Base-by-base conservation (phyloP, 371 early-diverging fungal species). In the Lichtheimia hyalospora region DNA sequence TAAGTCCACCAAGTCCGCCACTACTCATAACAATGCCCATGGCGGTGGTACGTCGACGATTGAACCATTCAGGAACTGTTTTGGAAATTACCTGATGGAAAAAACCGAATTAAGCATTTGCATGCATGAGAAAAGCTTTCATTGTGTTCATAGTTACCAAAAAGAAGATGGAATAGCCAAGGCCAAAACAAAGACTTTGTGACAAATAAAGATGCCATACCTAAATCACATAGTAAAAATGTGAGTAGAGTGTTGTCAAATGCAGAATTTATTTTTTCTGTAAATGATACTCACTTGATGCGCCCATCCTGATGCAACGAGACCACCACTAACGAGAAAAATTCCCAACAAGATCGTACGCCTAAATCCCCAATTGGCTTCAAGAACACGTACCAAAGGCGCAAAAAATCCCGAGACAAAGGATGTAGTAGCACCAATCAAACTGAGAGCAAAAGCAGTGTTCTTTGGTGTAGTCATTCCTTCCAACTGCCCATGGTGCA, bases 51-150 rank as follows among this genome's bases (percentile, higher is more conserved):
- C 89, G 79, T 24, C 68, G 59, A 18, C 71, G 73, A 21, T 51
- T 58, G 63, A 91, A 92, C 89, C 89, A 92, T 59, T 90, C 89
- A 0, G 87, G 59, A 0, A 86, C 82, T 1, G 34, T 34, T 34
- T 34, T 34, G 10, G 34, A 34, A 34, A 34, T 34, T 10, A 34
- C 34, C 34, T 34, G 10, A 71, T 41, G 46, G 82, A 62, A 40
- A 49, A 55, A 2, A 57, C 57, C 66, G 57, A 43, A n/a, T 27
- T 42, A 46, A 34, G 12, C 23, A 24, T 28, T 39, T 34, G 10
- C 34, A 48, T 48, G 24, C 39, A 18, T 41, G 24, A 15, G 13
- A 2, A 24, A 42, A 14, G 28, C 20, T 15, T 41, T 25, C 41
- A 43, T 27, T 15, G 18, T 13, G 16, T 3, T 49, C 13, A 6